Percentiles rank a stretch among this genome's conserved stretches.
Conservation (phyloP, 106 monocot genomes). For the Acanthochlamys bracteata region DNA sequence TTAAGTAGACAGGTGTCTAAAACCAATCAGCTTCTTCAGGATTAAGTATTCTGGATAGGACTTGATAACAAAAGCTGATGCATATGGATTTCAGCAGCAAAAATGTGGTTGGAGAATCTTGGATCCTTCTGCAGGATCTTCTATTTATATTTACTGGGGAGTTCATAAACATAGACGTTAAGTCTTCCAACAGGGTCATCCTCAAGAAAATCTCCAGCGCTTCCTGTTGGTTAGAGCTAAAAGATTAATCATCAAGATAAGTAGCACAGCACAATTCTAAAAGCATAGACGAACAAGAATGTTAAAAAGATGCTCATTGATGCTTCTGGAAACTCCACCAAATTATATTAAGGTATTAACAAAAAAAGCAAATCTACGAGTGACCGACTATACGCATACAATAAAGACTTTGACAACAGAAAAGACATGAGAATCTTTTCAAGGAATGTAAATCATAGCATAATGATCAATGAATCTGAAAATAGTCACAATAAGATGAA, state of each 20-base stretch:
- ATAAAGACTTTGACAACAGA: too few species aligned
- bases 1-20: conserved; percentile 77
- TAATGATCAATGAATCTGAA: too few species aligned
- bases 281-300: neutral
- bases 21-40: conserved; percentile 89
- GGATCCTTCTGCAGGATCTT: conserved; percentile 81
- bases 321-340: too few species aligned
- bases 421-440: too few species aligned
- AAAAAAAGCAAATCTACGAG: too few species aligned
- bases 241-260: neutral
- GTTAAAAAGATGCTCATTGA: too few species aligned
- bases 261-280: neutral
- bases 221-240: conserved; percentile 23
- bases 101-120: conserved; percentile 82
- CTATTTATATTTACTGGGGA: conserved; percentile 86
- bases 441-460: too few species aligned
- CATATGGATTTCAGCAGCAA: conserved; percentile 93
- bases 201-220: conserved; percentile 74
- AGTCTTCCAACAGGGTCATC: conserved; percentile 76
- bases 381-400: too few species aligned
- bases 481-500: too few species aligned
- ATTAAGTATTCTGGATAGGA: conserved; percentile 64
- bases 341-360: too few species aligned
- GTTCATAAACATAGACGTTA: conserved; percentile 79
- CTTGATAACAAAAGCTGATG: conserved; percentile 76